Base-by-base conservation (phyloP, 768 basidiomycete species). In the Lentinula lateritia region DNA sequence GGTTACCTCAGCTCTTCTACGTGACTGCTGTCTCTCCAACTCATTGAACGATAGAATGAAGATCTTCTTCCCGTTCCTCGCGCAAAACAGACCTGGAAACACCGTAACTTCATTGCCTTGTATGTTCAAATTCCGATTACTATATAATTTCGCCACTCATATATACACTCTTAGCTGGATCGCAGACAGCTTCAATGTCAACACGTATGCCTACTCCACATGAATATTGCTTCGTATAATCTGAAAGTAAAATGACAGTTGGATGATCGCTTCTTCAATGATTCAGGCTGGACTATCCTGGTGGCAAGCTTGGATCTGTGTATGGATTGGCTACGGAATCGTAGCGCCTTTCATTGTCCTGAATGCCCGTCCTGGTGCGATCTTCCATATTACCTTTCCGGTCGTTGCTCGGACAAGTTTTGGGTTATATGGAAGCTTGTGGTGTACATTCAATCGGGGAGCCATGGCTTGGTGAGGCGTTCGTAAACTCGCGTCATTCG, bases 261-360 rank as follows among this genome's bases (percentile, higher is more conserved):
- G 86, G 88, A 87, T 87, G 87, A 89, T 90, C 62, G 87, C 81
- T 0, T 88, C 87, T 34, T 86, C 87, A 12, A 89, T 90, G 88
- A 80, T 87, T 36, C 83, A 87, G 63, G 72, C 85, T 34, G 87
- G 87, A 3, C 79, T 92, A 35, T 86, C 86, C 0, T 92, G 89
- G 89, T 92, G 89, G 89, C 88, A 92, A 70, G 86, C 91, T 15
- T 90, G 91, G 88, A 79, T 93, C 57, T 91, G 87, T 62, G 87
- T 88, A 12, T 89, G 86, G 87, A 65, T 88, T 39, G 85, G 78
- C 50, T 89, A 78, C 70, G 82, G 69, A 1, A 62, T 85, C 60
- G 83, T 83, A 20, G 85, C 88, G 1, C 85, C 85, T 0, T 88
- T 95, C 74, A 80, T 93, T 62, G 86, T 86, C 28, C 70, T 89